Conservation (phyloP, 495 filamentous ascomycete species). For the Penicillium canescens region DNA sequence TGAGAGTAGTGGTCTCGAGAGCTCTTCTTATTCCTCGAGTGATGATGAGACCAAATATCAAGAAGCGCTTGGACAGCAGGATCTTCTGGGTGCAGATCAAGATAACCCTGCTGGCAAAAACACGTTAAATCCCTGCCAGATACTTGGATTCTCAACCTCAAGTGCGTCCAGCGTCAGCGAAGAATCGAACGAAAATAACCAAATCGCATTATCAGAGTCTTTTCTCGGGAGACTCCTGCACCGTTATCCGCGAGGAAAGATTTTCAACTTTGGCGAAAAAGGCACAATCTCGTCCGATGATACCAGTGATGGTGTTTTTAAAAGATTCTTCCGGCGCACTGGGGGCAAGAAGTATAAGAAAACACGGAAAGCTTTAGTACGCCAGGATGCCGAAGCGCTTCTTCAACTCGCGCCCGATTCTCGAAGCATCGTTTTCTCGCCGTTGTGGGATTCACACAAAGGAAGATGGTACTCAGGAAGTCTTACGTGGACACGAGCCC, state of each 20-base stretch:
- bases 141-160: conserved; percentile 22
- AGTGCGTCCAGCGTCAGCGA: conserved; percentile 12
- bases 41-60: conserved; percentile 7
- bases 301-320: conserved; percentile 8
- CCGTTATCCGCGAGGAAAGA: conserved; percentile 18
- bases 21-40: conserved; percentile 8
- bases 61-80: background rate
- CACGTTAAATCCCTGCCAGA: conserved; percentile 10
- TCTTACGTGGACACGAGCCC: conserved; percentile 49
- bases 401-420: conserved; percentile 14
- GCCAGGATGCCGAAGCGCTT: conserved; percentile 15
- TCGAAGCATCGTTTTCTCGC: conserved; percentile 21
- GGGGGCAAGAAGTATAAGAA: conserved; percentile 14
- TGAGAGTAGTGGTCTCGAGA: conserved; percentile 18
- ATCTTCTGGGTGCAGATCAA: background rate
- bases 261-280: conserved; percentile 19
- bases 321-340: conserved; percentile 3
- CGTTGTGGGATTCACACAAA: conserved; percentile 24
- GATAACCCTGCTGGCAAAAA: background rate
- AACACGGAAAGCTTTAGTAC: conserved; percentile 6
- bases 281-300: conserved; percentile 16
- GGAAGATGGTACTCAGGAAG: conserved; percentile 26
- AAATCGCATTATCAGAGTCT: conserved; percentile 13
- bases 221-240: conserved; percentile 12
- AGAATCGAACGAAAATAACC: conserved; percentile 3